phyloP scores from a whole-genome alignment of 83 land plant species.

The Diphasiastrum complanatum region DNA sequence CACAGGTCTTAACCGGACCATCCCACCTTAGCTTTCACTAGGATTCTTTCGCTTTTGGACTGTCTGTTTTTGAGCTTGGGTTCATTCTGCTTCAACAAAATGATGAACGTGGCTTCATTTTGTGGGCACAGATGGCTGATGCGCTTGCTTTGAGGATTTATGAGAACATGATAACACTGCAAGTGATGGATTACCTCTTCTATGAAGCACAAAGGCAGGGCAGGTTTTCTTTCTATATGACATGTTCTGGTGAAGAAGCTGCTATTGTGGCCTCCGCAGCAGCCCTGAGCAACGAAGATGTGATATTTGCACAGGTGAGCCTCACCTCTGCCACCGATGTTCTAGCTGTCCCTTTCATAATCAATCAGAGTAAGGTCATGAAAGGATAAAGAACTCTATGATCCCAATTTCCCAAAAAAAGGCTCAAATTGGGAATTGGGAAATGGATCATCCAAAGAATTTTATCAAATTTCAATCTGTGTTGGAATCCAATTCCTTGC shows the following conservation, averaged over 20 bases:
- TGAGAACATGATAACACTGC: conserved; percentile 1
- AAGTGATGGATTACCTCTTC: conserved; percentile 1
- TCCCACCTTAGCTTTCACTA: not conserved
- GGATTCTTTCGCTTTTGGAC: not conserved
- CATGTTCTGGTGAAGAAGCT: conserved; percentile 5
- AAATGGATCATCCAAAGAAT: too few relatives aligned
- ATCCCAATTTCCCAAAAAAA: too few relatives aligned
- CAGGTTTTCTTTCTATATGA: conserved; percentile 6
- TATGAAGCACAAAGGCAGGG: conserved; percentile 18
- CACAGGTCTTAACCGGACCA: not conserved
- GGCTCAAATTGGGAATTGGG: too few relatives aligned
- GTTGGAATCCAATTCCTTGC: too few relatives aligned
- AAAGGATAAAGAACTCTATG: too few relatives aligned
- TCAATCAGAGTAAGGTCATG: too few relatives aligned
- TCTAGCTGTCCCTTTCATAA: too few relatives aligned
- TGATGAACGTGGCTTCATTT: too few relatives aligned
- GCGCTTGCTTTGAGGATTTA: not conserved
- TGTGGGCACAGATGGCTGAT: not conserved
- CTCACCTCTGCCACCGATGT: too few relatives aligned
- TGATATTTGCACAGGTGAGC: conserved; percentile 9
- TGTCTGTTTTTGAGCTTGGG: not conserved
- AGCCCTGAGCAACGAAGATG: not conserved
- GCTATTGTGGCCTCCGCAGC: conserved; percentile 9
- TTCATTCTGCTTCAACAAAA: not conserved
- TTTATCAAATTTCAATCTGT: too few relatives aligned